Evolutionary conservation across 257 asterid genomes (phyloP), one percentile per base, ranked within the genome.

Genomic region (Parsonsia alboflavescens): DNA sequence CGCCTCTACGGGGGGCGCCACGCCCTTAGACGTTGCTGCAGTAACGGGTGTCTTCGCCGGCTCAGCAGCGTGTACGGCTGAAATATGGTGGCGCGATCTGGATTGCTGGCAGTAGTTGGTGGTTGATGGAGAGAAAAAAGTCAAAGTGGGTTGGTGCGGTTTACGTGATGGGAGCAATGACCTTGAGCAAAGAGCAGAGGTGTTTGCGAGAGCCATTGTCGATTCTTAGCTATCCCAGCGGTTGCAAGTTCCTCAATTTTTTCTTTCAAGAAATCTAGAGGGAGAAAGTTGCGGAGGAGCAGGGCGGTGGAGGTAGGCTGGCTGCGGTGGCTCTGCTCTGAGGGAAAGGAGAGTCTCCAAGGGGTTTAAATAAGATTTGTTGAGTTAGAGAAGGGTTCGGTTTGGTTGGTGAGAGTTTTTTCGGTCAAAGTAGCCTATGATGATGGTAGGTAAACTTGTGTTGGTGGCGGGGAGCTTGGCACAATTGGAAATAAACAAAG

Each of bases 61-160:
- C 80, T 91, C 97, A 2, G 90, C 85, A 1, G 93, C 90, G 54
- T 91, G 91, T 30, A 91, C 87, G 70, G 96, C 96, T 28, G 89
- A 87, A 68, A 89, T 80, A 71, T 63, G 84, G 74, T 76, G 88
- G 86, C 82, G 88, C 76, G 77, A 65, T 71, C 26, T 16, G 84
- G 84, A 77, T 33, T 76, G 73, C 46, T 28, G 80, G 57, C 58
- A 75, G 64, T 9, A 10, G 70, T 15, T 68, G 79, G 79, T 6
- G 80, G 79, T 30, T 72, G 80, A 72, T 67, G 83, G 46, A 77
- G 75, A 76, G 79, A 80, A 71, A 73, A 76, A 67, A 28, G 79
- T 21, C 44, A 62, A 44, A 33, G 54, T 48, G 46, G n/a, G 74
- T 76, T 50, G 77, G 78, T 80, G 58, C 77, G 68, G 82, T 77